Evolutionary conservation across 768 basidiomycete genomes (phyloP).

Genomic region (Xerocomus brunneocitrinus): DNA sequence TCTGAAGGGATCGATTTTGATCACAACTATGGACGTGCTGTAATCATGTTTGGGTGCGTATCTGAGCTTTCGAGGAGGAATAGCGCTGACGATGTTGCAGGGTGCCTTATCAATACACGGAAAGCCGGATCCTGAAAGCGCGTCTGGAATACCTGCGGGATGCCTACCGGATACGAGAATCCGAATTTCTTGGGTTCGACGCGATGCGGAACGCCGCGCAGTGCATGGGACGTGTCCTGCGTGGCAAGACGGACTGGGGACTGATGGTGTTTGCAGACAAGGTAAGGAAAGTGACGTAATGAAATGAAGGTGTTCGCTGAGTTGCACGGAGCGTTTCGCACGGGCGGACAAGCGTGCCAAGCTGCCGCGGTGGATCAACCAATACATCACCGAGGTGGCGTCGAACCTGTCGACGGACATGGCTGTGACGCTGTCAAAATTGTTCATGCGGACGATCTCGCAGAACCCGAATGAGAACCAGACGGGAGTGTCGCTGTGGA

Average conservation of each 20-base stretch:
- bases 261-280: constrained; percentile 99
- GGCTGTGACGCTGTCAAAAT: constrained; percentile 89
- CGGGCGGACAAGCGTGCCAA: constrained; percentile 92
- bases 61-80: neutral
- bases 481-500: constrained; percentile 94
- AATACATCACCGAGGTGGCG: constrained; percentile 97
- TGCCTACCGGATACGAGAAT: constrained; percentile 95
- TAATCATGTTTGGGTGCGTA: constrained; percentile 96
- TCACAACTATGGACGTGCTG: constrained; percentile 97
- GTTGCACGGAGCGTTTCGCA: constrained; percentile 69
- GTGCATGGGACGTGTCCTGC: constrained; percentile 94
- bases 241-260: constrained; percentile 99
- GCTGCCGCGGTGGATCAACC: constrained; percentile 97
- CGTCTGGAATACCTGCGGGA: constrained; percentile 97
- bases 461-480: constrained; percentile 96
- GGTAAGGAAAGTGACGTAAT: constrained; percentile 40
- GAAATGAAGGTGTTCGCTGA: neutral
- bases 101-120: constrained; percentile 96
- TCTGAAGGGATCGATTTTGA: constrained; percentile 99
- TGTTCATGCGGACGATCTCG: constrained; percentile 98
- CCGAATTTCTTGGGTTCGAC: constrained; percentile 97
- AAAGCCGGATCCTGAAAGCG: constrained; percentile 95
- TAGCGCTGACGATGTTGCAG: constrained; percentile 35
- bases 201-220: constrained; percentile 99
- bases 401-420: constrained; percentile 98